Evolutionary conservation across 1,284 basidiomycete genomes (phyloP), one percentile per base, ranked within the genome.

Genomic region (Tranzscheliella williamsii): DNA sequence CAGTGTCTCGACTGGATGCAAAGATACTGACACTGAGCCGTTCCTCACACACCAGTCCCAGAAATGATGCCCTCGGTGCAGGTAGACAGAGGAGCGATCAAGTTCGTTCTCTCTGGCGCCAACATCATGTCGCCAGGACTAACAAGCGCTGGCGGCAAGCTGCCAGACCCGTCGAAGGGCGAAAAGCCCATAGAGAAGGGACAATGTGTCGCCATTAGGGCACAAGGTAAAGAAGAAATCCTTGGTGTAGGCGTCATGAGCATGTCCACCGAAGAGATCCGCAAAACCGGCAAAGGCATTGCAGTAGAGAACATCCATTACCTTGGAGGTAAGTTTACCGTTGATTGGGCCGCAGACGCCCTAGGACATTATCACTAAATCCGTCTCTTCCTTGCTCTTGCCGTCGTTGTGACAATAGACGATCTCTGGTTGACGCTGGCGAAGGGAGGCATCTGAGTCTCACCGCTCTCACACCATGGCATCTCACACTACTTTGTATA

Each of bases 61-160:
- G 70, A 96, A 67, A 83, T 98, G 61, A 84, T 98, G 31, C 91
- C 94, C 6, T 86, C 84, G 68, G 90, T 96, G 32, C 86, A 87
- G 67, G 84, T 98, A 40, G 95, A 99, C 82, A 86, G 93, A 42
- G 95, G 95, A 42, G 95, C 95, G 33, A 98, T 99, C 81, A 90
- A 93, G 40, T 98, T 96, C 80, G 84, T 99, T 20, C 85, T 99
- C 34, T 88, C 87, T 7, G 79, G 82, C n/a, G 79, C 80, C 13
- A 80, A 80, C 55, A 74, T 81, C 64, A 81, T 81, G 80, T 78
- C 79, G 67, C 95, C 94, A 4, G 95, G 95, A 9, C 81, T 99
- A 46, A 92, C 92, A 18, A 96, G 93, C 22, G 83, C 86, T 31
- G 95, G 94, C 13, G 95, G 93, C 13, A 83, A 84, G 66, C 85